Evolutionary conservation across 1,284 basidiomycete genomes (phyloP).

Genomic region (Sporisorium iseilematis-ciliati): DNA sequence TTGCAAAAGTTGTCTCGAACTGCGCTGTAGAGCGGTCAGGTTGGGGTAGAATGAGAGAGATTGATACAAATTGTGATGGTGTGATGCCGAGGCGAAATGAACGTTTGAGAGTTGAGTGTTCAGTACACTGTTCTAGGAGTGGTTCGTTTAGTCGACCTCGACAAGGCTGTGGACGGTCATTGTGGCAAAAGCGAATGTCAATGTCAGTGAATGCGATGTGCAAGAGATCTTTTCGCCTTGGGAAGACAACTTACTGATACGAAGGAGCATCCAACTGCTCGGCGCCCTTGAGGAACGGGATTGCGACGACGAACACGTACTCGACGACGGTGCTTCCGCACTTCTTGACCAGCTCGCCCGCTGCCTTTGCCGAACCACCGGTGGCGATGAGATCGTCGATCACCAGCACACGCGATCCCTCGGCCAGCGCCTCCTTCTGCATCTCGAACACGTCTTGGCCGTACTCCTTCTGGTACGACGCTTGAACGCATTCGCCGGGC

Average conservation of each 20-base stretch:
- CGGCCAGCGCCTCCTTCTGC: conserved; percentile 85
- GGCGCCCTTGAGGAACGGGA: conserved; percentile 84
- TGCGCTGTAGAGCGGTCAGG: conserved; percentile 52
- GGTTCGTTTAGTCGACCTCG: conserved; percentile 44
- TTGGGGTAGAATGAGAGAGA: background rate
- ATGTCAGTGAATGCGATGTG: background rate
- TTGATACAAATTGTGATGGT: background rate
- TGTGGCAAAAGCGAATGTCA: background rate
- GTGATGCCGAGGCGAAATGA: background rate
- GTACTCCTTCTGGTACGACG: conserved; percentile 93
- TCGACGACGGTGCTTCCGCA: conserved; percentile 86
- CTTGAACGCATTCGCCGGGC: conserved; percentile 84
- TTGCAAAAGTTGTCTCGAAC: conserved; percentile 69
- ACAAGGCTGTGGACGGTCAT: conserved; percentile 32
- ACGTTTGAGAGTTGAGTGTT: background rate
- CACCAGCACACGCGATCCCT: conserved; percentile 85
- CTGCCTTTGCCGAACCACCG: conserved; percentile 92
- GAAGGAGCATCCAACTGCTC: conserved; percentile 85
- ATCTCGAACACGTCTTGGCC: conserved; percentile 97
- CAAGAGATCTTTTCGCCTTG: background rate
- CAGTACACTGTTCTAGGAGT: background rate
- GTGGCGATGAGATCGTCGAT: conserved; percentile 98
- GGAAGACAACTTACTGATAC: conserved; percentile 71
- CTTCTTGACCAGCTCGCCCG: conserved; percentile 87
- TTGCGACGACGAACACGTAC: conserved; percentile 93